These are phyloP conservation scores for Thermothelomyces thermophilus DNA, from an alignment of 2,329 filamentous ascomycete genomes.

Conservation along the genomic window DNA sequence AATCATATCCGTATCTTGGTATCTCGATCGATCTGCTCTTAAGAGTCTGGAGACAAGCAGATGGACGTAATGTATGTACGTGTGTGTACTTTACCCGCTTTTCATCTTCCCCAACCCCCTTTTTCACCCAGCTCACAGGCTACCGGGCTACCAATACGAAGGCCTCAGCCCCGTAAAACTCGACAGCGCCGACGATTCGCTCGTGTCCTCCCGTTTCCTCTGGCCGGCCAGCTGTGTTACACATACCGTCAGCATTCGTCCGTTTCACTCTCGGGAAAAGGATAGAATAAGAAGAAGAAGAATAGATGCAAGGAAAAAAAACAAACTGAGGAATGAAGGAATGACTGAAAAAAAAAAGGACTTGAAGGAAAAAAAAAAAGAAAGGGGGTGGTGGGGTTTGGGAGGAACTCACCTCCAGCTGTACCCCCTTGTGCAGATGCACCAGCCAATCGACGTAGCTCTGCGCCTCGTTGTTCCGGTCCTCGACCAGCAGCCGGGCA, in stretches of 20 bases:
- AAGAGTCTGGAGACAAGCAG: no score
- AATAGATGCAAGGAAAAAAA: neutral
- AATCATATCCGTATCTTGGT: no score
- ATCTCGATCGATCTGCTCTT: no score
- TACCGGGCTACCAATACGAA: constrained; percentile 27
- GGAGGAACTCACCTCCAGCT: constrained; percentile 63
- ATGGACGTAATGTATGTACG: neutral
- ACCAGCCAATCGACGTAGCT: constrained; percentile 99
- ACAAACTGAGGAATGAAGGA: no score
- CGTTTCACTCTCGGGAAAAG: no score
- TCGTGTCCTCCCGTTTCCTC: constrained; percentile 59
- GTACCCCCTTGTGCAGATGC: constrained; percentile 86
- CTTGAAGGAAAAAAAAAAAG: constrained; percentile 5
- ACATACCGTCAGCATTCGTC: neutral
- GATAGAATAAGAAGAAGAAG: no score
- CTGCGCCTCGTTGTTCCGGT: constrained; percentile 94
- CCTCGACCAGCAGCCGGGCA: constrained; percentile 82
- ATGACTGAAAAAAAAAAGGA: no score
- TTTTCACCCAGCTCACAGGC: neutral
- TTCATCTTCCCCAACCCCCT: neutral
- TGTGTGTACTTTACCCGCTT: neutral
- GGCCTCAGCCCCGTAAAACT: constrained; percentile 29
- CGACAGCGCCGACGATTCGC: constrained; percentile 42
- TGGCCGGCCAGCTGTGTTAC: constrained; percentile 55
- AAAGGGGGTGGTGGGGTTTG: neutral